Evolutionary conservation across 108 stramenopile species (phyloP), one percentile per base, ranked within the genome.

Genomic region (Chaetoceros muelleri): DNA sequence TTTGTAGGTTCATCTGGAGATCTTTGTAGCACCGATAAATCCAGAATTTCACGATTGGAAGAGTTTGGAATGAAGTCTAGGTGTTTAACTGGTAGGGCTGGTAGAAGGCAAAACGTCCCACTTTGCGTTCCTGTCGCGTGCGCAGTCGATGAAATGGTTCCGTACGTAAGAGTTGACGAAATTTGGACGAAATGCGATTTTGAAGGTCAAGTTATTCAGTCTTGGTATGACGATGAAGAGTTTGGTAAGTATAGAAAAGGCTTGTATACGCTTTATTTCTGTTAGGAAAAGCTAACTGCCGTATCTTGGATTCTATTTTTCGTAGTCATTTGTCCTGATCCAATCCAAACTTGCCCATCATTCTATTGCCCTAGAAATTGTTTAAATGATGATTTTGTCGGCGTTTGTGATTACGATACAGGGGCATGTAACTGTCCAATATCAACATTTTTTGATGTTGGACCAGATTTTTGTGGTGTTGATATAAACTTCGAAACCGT

Each of bases 331-430:
- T 87, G 85, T 48, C 89, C 89, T 0, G 79, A 91, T 46, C 80
- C 82, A 24, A 55, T 68, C 2, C 73, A 78, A 20, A 63, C 84
- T 30, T 90, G 89, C 46, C 89, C 89, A 8, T 81, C 83, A 2
- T 91, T 91, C 53, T 86, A 70, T 40, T 91, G 89, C 55, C 81
- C 66, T 13, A 64, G 68, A 40, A 83, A 91, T 69, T 91, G 89
- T 60, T 58, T 91, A 24, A 69, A 71, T 7, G 84, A 84, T 22
- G 71, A 55, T 57, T n/a, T 18, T 18, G 26, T 17, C 13, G 84
- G 85, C 8, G 53, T 70, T 0, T 91, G 89, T 54, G 72, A 91
- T 67, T 85, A 83, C 60, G 47, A 51, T 0, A 60, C 57, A 18
- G 83, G 85, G 21, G 46, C 83, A 31, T 91, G 89, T 58, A 58